A percentile compares a stretch with the other conserved stretches of the same genome.
Conservation (phyloP, 2,329 filamentous ascomycete genomes). For the Emergomyces orientalis region DNA sequence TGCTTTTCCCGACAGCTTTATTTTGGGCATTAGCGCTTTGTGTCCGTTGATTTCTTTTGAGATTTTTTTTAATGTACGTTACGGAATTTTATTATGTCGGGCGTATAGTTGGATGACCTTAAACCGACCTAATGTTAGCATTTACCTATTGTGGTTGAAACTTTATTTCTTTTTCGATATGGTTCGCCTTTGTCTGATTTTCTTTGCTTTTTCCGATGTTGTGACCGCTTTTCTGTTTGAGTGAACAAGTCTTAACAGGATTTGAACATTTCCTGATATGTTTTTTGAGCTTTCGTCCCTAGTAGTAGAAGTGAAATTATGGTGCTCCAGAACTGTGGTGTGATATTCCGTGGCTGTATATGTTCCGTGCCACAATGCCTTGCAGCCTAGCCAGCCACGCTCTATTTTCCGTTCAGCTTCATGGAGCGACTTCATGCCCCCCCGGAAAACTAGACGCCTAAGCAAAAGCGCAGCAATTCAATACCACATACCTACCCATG, state of each 20-base stretch:
- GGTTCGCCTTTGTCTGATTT: background rate
- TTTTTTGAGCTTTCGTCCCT: background rate
- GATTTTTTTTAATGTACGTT: background rate
- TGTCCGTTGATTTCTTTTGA: background rate
- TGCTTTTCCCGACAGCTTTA: background rate
- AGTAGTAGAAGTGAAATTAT: too few relatives aligned
- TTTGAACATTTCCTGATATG: background rate
- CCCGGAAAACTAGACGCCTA: background rate
- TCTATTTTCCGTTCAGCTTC: background rate
- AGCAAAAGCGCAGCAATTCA: background rate
- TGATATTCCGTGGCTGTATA: too few relatives aligned
- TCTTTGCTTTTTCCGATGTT: background rate
- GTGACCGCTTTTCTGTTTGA: too few relatives aligned
- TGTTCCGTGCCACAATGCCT: too few relatives aligned
- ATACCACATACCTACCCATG: background rate
- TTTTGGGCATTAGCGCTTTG: constrained; percentile 2
- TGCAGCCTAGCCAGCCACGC: too few relatives aligned
- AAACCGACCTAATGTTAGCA: background rate
- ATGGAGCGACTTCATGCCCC: background rate
- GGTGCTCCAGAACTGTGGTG: too few relatives aligned
- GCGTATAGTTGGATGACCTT: background rate
- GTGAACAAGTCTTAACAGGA: background rate
- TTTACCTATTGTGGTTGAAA: background rate
- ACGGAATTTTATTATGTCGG: background rate
- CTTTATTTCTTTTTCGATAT: background rate